Conservation (phyloP, 768 basidiomycete genomes). For the Rhizopogon sp. region DNA sequence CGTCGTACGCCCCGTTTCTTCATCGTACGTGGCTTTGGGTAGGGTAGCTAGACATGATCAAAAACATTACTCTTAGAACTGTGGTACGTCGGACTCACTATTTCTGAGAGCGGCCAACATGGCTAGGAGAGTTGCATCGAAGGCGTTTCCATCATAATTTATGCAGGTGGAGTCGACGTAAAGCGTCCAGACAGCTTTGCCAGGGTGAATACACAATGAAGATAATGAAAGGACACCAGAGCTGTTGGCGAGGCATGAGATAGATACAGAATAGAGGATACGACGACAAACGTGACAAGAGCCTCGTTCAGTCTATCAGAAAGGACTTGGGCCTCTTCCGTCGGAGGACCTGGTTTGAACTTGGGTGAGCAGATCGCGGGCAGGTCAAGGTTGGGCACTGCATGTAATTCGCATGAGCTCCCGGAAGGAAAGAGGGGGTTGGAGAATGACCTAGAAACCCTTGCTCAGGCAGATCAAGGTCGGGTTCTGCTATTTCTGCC, state of each 20-base stretch:
- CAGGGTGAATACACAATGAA: constrained; percentile 74
- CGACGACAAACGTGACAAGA: constrained; percentile 56
- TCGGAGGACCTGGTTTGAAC: constrained; percentile 94
- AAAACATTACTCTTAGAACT: not conserved
- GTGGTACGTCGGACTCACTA: constrained; percentile 44
- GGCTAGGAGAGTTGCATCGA: constrained; percentile 85
- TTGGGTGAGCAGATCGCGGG: constrained; percentile 89
- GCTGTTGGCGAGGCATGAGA: constrained; percentile 30
- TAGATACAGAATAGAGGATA: not conserved
- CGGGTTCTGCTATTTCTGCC: constrained; percentile 91
- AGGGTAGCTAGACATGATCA: constrained; percentile 47
- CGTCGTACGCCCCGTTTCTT: constrained; percentile 53
- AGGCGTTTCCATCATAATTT: constrained; percentile 95
- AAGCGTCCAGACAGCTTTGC: constrained; percentile 86
- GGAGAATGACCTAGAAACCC: constrained; percentile 75
- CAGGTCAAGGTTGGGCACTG: constrained; percentile 94
- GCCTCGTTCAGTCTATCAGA: constrained; percentile 79
- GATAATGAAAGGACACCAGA: constrained; percentile 59
- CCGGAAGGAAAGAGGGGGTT: not conserved
- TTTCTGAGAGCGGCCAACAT: constrained; percentile 84
- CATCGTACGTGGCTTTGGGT: constrained; percentile 64
- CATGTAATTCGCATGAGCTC: not conserved
- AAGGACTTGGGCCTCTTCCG: constrained; percentile 89
- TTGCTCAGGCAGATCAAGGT: constrained; percentile 62
- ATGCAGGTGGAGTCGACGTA: constrained; percentile 95